Conservation (phyloP, 2,329 filamentous ascomycete species). For the Neodidymelliopsis sp. region DNA sequence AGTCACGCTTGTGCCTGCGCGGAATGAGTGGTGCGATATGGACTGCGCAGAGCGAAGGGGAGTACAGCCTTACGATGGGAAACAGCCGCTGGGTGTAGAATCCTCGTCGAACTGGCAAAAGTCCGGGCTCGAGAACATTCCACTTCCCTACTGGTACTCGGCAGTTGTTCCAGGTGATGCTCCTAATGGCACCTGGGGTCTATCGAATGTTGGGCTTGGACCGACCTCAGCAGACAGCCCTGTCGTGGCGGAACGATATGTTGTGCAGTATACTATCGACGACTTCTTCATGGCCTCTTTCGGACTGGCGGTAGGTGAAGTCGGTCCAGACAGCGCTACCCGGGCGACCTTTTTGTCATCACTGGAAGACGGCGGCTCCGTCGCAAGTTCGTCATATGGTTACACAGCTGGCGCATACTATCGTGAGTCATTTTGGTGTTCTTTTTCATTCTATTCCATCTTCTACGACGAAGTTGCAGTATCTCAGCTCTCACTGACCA, state of each 20-base stretch:
- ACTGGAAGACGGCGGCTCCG: slow-evolving; percentile 11
- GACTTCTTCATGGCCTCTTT: slow-evolving; percentile 45
- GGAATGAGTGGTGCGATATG: slow-evolving; percentile 36
- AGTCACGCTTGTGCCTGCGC: slow-evolving; percentile 34
- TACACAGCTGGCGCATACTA: slow-evolving; percentile 48
- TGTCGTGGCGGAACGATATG: slow-evolving; percentile 25
- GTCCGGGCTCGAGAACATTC: slow-evolving; percentile 24
- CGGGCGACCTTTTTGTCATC: slow-evolving; percentile 33
- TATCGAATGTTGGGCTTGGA: slow-evolving; percentile 41
- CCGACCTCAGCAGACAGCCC: slow-evolving; percentile 22
- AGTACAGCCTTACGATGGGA: slow-evolving; percentile 24
- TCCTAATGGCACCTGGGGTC: slow-evolving; percentile 24
- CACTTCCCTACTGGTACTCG: slow-evolving; percentile 29
- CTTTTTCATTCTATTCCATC: neutral
- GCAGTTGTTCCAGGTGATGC: slow-evolving; percentile 1
- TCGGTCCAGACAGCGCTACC: slow-evolving; percentile 15
- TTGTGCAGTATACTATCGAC: slow-evolving; percentile 23
- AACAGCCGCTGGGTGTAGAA: slow-evolving; percentile 32
- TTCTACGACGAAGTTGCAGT: no score
- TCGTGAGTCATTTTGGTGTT: slow-evolving; percentile 33
- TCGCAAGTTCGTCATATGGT: slow-evolving; percentile 41
- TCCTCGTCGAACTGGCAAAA: slow-evolving; percentile 27
- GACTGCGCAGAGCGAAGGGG: slow-evolving; percentile 43
- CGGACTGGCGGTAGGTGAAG: slow-evolving; percentile 29
- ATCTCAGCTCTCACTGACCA: slow-evolving; percentile 21